Percentiles rank a stretch among this genome's conserved stretches.
These are phyloP conservation scores for Apiospora pterosperma DNA, from an alignment of 2,329 filamentous ascomycete genomes.

Conservation along the genomic window DNA sequence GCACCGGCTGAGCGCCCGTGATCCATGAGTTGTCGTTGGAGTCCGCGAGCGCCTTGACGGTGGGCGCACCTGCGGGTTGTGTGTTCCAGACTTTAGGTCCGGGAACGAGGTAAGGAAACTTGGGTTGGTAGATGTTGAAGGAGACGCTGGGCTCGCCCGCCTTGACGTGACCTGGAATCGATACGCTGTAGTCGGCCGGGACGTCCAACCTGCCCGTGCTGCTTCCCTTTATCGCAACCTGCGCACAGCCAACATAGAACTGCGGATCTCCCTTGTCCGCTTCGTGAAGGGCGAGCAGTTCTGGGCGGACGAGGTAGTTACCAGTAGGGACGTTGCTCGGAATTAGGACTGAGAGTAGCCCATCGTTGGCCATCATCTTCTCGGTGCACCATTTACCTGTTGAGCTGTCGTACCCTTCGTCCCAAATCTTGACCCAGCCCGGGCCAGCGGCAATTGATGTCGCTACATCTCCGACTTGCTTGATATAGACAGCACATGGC, in stretches of 20 bases:
- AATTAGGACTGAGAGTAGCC: slow-evolving; percentile 59
- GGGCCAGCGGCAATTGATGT: slow-evolving; percentile 51
- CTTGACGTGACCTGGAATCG: slow-evolving; percentile 64
- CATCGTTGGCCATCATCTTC: slow-evolving; percentile 61
- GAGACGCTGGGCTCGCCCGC: slow-evolving; percentile 50
- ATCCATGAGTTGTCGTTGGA: slow-evolving; percentile 11
- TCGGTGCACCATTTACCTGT: slow-evolving; percentile 66
- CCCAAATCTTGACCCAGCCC: slow-evolving; percentile 79
- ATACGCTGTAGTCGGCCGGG: slow-evolving; percentile 48
- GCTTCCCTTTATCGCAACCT: slow-evolving; percentile 57
- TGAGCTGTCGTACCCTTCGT: slow-evolving; percentile 59
- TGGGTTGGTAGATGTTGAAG: slow-evolving; percentile 62
- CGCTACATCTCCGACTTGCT: slow-evolving; percentile 59
- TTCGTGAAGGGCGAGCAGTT: slow-evolving; percentile 66
- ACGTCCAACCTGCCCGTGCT: slow-evolving; percentile 44
- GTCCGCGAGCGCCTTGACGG: slow-evolving; percentile 20
- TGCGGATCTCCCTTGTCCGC: slow-evolving; percentile 61
- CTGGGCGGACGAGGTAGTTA: slow-evolving; percentile 69
- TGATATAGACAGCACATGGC: slow-evolving; percentile 71
- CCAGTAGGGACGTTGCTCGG: slow-evolving; percentile 60
- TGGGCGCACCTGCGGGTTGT: slow-evolving; percentile 10
- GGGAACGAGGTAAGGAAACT: slow-evolving; percentile 54
- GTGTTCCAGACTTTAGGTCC: slow-evolving; percentile 52
- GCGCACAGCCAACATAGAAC: slow-evolving; percentile 70
- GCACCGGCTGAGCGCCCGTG: slow-evolving; percentile 49